A percentile compares a stretch with the other conserved stretches of the same genome.
phyloP scores from a whole-genome alignment of 495 filamentous ascomycete genomes.

The Aspergillus saccharolyticus region DNA sequence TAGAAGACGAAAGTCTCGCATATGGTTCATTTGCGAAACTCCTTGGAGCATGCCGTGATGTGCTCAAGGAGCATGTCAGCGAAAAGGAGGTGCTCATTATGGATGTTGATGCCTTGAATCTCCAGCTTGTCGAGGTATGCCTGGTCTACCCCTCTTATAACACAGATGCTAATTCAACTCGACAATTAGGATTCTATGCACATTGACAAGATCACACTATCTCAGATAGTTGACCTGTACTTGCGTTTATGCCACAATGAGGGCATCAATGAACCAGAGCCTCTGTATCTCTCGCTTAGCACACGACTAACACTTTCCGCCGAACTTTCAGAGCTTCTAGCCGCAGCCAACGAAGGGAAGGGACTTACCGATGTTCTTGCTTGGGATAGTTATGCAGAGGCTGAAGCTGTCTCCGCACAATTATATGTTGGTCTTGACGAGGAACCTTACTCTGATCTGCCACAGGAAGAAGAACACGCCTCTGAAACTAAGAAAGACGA shows the following conservation, averaged over 20 bases:
- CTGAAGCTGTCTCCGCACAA: constrained; percentile 21
- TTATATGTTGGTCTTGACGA: constrained; percentile 10
- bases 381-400: constrained; percentile 36
- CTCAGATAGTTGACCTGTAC: constrained; percentile 54
- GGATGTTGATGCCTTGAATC: constrained; percentile 59
- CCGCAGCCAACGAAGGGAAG: constrained; percentile 52
- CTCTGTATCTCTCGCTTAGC: constrained; percentile 52
- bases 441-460: constrained; percentile 9
- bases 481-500: not conserved
- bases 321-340: constrained; percentile 46
- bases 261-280: constrained; percentile 46
- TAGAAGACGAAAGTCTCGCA: constrained; percentile 60
- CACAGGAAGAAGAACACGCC: constrained; percentile 12
- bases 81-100: constrained; percentile 66
- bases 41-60: constrained; percentile 57
- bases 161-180: constrained; percentile 24
- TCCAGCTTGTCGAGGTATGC: constrained; percentile 70
- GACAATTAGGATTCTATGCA: constrained; percentile 40
- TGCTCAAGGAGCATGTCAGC: constrained; percentile 62
- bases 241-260: constrained; percentile 56
- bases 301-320: constrained; percentile 36
- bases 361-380: constrained; percentile 50
- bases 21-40: constrained; percentile 54
- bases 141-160: not conserved
- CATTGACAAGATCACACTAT: constrained; percentile 43